phyloP scores from a whole-genome alignment of 176 grass and related monocot species.

The Pontederia paniculata region DNA sequence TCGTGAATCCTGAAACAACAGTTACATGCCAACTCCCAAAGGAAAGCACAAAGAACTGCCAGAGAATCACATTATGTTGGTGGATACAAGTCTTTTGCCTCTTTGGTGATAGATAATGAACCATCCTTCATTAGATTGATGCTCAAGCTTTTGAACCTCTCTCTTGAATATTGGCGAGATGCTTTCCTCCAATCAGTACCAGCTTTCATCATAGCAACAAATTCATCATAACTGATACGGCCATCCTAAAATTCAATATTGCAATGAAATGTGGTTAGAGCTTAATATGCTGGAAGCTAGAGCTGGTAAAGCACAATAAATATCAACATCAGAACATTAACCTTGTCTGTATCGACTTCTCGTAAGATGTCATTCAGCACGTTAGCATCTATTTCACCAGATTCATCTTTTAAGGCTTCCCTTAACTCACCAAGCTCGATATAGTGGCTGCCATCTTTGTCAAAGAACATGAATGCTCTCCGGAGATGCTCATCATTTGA shows the following conservation, averaged over 20 bases:
- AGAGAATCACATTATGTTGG: no score
- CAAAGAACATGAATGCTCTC: slow-evolving; percentile 89
- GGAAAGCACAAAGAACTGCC: no score
- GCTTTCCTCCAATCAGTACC: slow-evolving; percentile 94
- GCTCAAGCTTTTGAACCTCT: slow-evolving; percentile 67
- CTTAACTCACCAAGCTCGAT: slow-evolving; percentile 68
- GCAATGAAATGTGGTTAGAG: not conserved
- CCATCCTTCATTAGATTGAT: slow-evolving; percentile 80
- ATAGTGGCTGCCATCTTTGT: slow-evolving; percentile 71
- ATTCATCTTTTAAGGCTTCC: slow-evolving; percentile 62
- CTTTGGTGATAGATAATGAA: slow-evolving; percentile 23
- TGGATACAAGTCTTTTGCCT: not conserved
- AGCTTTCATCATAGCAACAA: slow-evolving; percentile 87
- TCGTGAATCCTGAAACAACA: no score
- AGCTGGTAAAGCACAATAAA: not conserved
- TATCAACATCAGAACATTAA: not conserved
- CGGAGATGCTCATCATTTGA: slow-evolving; percentile 91
- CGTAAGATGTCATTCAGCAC: slow-evolving; percentile 53
- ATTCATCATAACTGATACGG: slow-evolving; percentile 64
- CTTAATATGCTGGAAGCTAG: not conserved
- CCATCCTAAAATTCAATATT: slow-evolving; percentile 39
- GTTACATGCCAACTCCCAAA: no score
- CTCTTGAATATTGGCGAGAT: slow-evolving; percentile 91
- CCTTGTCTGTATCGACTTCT: slow-evolving; percentile 83
- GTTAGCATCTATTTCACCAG: slow-evolving; percentile 41